Evolutionary conservation across 129 eudicot species (phyloP).

Genomic region (Solidago caesia): DNA sequence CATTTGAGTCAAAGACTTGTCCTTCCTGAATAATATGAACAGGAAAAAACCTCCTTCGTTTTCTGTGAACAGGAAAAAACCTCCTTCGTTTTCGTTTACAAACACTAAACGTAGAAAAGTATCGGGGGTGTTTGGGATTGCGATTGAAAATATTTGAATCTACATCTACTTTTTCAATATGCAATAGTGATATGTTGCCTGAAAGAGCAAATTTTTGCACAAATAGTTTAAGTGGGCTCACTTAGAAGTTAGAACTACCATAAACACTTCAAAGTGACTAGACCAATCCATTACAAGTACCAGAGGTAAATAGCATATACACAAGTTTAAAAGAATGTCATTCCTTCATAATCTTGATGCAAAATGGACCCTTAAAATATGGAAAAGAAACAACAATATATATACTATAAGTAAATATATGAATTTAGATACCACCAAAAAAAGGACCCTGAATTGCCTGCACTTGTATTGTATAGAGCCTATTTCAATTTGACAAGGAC

Average conservation of each 20-base stretch:
- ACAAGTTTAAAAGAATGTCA: conserved; percentile 22
- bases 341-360: conserved; percentile 4
- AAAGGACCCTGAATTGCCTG: conserved; percentile 37
- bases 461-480: conserved; percentile 29
- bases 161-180: no score
- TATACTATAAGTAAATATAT: conserved; percentile 23
- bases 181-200: no score
- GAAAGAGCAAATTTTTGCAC: no score
- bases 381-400: conserved; percentile 26
- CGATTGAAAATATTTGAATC: no score
- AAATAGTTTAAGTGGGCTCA: neutral
- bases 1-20: no score
- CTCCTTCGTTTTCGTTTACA: no score
- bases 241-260: conserved; percentile 6
- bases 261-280: conserved; percentile 2
- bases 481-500: conserved; percentile 38
- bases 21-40: no score
- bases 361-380: conserved; percentile 15
- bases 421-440: conserved; percentile 39
- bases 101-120: no score
- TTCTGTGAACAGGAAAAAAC: no score
- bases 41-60: no score
- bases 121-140: no score
- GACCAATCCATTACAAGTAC: conserved; percentile 13
- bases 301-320: conserved; percentile 17